A percentile compares a stretch with the other conserved stretches of the same genome.
phyloP scores from a whole-genome alignment of 2,329 filamentous ascomycete species.

The Exophiala aquamarina region DNA sequence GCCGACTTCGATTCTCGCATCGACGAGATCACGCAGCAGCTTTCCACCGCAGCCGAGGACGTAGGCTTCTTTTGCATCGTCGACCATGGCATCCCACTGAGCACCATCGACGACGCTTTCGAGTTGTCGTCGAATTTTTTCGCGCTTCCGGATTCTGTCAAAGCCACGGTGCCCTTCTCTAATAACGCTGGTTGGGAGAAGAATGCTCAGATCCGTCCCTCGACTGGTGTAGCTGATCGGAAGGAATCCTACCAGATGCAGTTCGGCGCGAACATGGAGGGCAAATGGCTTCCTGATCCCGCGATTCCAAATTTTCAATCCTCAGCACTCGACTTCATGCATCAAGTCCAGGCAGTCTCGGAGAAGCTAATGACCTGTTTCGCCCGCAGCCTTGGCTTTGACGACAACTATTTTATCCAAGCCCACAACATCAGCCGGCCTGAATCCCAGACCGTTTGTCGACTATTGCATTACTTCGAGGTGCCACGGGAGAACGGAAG shows the following conservation, averaged over 20 bases:
- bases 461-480: slow-evolving; percentile 60
- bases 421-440: slow-evolving; percentile 51
- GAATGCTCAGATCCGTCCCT: slow-evolving; percentile 58
- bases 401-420: slow-evolving; percentile 56
- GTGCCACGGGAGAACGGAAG: slow-evolving; percentile 33
- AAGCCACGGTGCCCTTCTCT: slow-evolving; percentile 57
- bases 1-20: slow-evolving; percentile 53
- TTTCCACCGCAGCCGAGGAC: slow-evolving; percentile 56
- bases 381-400: slow-evolving; percentile 57
- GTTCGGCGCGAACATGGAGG: slow-evolving; percentile 56
- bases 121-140: slow-evolving; percentile 55
- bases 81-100: slow-evolving; percentile 54
- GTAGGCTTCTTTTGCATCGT: slow-evolving; percentile 61
- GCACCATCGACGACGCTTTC: slow-evolving; percentile 55
- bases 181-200: slow-evolving; percentile 64
- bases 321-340: slow-evolving; percentile 54
- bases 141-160: slow-evolving; percentile 50
- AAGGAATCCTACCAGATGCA: slow-evolving; percentile 66
- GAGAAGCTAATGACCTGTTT: slow-evolving; percentile 61
- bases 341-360: slow-evolving; percentile 51
- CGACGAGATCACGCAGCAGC: slow-evolving; percentile 53
- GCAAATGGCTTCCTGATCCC: slow-evolving; percentile 52
- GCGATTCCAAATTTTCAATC: slow-evolving; percentile 51
- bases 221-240: slow-evolving; percentile 57
- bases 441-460: slow-evolving; percentile 55